phyloP scores from a whole-genome alignment of 176 grass and related monocot genomes.

The Ananas comosus region DNA sequence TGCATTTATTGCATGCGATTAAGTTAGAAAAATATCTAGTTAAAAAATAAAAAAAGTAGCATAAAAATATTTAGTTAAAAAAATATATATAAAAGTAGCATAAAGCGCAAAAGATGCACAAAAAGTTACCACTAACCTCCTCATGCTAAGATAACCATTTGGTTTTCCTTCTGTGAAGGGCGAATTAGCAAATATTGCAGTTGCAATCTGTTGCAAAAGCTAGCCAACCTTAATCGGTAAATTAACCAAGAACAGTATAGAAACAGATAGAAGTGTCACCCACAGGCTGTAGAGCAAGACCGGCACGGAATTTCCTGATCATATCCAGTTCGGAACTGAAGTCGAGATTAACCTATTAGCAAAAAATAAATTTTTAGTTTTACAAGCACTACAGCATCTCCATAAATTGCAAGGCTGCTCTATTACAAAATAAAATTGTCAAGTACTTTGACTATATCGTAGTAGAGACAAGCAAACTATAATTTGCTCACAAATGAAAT shows the following conservation, averaged over 20 bases:
- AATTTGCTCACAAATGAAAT: neutral
- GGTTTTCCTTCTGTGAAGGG: constrained; percentile 99
- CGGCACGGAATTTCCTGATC: constrained; percentile 81
- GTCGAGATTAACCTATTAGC: constrained; percentile 88
- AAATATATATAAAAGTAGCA: neutral
- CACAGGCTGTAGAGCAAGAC: constrained; percentile 91
- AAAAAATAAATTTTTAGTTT: constrained; percentile 11
- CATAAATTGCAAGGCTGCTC: neutral
- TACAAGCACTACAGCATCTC: neutral
- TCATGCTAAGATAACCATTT: constrained; percentile 95
- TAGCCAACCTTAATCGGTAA: constrained; percentile 10
- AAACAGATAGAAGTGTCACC: constrained; percentile 23
- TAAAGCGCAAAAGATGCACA: neutral
- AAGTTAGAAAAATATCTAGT: constrained; percentile 17
- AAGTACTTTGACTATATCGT: neutral
- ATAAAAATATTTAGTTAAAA: neutral
- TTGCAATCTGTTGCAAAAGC: constrained; percentile 75
- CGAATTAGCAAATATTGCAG: constrained; percentile 96
- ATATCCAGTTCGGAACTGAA: constrained; percentile 97
- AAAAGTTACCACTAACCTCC: constrained; percentile 47
- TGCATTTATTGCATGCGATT: constrained; percentile 24
- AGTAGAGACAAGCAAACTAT: neutral
- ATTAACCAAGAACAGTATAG: neutral
- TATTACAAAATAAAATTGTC: neutral
- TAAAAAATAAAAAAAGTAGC: neutral